phyloP scores from a whole-genome alignment of 768 basidiomycete genomes.

The Flagelloscypha sp. region DNA sequence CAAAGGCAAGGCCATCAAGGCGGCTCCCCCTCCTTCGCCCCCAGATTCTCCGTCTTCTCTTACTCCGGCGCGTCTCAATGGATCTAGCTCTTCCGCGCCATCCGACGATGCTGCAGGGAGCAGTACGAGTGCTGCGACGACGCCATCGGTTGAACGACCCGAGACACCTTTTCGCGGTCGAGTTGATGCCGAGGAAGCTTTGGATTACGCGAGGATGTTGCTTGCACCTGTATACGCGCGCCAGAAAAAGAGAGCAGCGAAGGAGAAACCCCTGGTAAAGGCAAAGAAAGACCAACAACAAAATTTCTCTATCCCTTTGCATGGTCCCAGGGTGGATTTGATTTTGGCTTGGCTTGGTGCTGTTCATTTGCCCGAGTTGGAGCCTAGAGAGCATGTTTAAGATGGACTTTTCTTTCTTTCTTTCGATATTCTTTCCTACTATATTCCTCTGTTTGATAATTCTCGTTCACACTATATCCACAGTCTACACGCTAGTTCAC shows the following conservation, averaged over 20 bases:
- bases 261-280: conserved; percentile 38
- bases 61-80: conserved; percentile 17
- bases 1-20: too few species aligned
- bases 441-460: too few species aligned
- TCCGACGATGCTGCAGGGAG: conserved; percentile 12
- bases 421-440: too few species aligned
- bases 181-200: conserved; percentile 40
- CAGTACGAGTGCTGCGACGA: conserved; percentile 20
- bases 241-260: conserved; percentile 52
- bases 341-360: conserved; percentile 81
- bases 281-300: conserved; percentile 51
- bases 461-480: too few species aligned
- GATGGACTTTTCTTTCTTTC: too few species aligned
- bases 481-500: too few species aligned
- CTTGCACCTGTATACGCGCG: conserved; percentile 62
- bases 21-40: too few species aligned
- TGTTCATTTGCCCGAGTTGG: conserved; percentile 70
- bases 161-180: conserved; percentile 12
- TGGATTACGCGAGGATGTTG: conserved; percentile 66
- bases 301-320: conserved; percentile 80
- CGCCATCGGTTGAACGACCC: conserved; percentile 10
- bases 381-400: too few species aligned
- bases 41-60: conserved; percentile 11
- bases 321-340: conserved; percentile 81
- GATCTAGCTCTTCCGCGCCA: conserved; percentile 16